Evolutionary conservation across 1,139 yeast genomes (phyloP), one percentile per base, ranked within the genome.

Genomic region (Hyphopichia wangnamkhiaoensis): DNA sequence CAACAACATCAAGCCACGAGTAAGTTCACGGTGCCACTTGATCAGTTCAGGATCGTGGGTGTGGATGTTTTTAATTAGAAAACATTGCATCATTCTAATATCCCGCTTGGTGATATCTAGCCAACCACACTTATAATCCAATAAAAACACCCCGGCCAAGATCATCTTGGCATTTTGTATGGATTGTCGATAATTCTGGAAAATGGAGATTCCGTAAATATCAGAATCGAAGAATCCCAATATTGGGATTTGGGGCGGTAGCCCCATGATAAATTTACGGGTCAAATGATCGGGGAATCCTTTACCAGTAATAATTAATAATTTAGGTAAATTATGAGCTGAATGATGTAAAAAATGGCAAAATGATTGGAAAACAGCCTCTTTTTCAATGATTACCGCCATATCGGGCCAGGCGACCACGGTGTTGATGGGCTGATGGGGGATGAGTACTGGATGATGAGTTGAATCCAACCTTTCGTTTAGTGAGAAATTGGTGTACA

Each of bases 131-230:
- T 47, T 39, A 39, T 68, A 71, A 29, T 77, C 81, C 3, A 69
- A 44, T 7, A 81, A 49, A 34, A 61, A 65, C 3, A 65, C 62
- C 1, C 70, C 68, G 5, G 50, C 47, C 30, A 50, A 50, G 5
- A 21, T 31, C 16, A 57, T 26, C 12, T 33, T 33, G 14, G 10
- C 24, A 21, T 12, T 10, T 5, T 13, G 29, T n/a, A 15, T n/a
- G 25, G 16, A 12, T 20, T 38, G 29, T 34, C 34, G 31, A 42
- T 58, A 69, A 23, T 59, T 73, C 26, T 68, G 62, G 46, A 76
- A 68, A 15, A 87, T 87, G 47, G 74, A 71, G 7, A 84, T 53
- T 0, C 95, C 95, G 57, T 82, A 79, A 1, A 88, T 80, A 54
- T 87, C 95, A 5, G 87, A 76, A 57, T 71, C 77, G 42, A 69